Evolutionary conservation across 2,329 filamentous ascomycete species (phyloP), one percentile per base, ranked within the genome.

Genomic region (Fonsecaea pugnacius): DNA sequence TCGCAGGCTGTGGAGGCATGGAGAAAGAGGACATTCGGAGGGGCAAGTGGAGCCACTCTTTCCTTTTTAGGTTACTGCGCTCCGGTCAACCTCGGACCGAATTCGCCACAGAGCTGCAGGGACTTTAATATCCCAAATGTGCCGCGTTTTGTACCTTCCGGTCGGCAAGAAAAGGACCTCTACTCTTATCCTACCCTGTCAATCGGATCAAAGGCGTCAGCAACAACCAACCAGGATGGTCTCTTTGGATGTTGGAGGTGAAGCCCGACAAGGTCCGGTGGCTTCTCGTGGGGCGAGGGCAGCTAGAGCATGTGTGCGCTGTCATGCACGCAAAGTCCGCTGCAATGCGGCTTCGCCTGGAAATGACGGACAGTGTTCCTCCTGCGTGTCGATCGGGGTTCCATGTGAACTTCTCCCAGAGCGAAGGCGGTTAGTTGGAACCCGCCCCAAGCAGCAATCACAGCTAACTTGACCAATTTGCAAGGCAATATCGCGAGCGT

Each of bases 241-340:
- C 12, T 6, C 36, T 38, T 38, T 16, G 4, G 36, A 38, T 16
- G 4, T 12, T 38, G 36, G 36, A 16, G 14, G 4, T 16, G 16
- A 38, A 36, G 6, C 33, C 10, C 33, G 33, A 14, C 36, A 12
- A 38, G 36, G 2, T 12, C 12, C 10, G 16, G 12, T 6, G 36
- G 36, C 36, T 16, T 16, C 36, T 6, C 36, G 36, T 16, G 14
- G 10, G 12, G 12, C 12, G 36, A 38, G 36, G 36, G 36, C 36
- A 38, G 36, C 36, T 38, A 38, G 36, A 38, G 36, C 36, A 2
- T 38, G 36, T 5, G 10, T 38, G 36, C 36, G 36, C 16, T 54
- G 52, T 21, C 52, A 54, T 36, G 51, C 51, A 5, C 32, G 51
- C 16, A 54, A 54, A 54, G 35, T 54, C 16, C 51, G 51, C 24